Evolutionary conservation across 495 filamentous ascomycete species (phyloP).

Genomic region (Penicillium riverlandense): DNA sequence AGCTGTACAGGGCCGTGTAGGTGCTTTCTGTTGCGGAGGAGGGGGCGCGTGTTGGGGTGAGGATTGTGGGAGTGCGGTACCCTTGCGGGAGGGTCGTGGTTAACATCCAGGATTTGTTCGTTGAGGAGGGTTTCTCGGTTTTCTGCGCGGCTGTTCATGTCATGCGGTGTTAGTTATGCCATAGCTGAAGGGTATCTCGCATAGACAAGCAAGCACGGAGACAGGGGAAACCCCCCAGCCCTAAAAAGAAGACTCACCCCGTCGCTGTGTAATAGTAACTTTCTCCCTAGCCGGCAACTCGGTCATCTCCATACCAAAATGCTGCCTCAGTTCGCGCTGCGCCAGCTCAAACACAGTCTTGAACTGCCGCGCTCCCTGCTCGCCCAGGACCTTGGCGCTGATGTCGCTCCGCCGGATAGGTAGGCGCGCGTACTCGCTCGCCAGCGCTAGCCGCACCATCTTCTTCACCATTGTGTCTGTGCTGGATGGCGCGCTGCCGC

Average conservation of each 20-base stretch:
- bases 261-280: conserved; percentile 63
- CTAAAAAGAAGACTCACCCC: conserved; percentile 45
- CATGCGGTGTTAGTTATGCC: background rate
- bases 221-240: background rate
- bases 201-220: background rate
- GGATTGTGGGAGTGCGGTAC: conserved; percentile 58
- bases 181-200: background rate
- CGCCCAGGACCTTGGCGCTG: conserved; percentile 51
- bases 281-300: conserved; percentile 80
- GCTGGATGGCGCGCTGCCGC: conserved; percentile 28
- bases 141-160: conserved; percentile 48
- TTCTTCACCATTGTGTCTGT: conserved; percentile 75
- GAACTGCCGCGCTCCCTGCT: conserved; percentile 48
- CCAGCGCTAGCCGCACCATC: conserved; percentile 79
- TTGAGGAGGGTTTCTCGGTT: conserved; percentile 36
- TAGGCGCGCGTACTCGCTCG: conserved; percentile 78
- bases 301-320: conserved; percentile 81
- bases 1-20: conserved; percentile 74
- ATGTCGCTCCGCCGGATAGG: conserved; percentile 76
- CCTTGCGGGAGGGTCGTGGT: conserved; percentile 57
- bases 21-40: conserved; percentile 59
- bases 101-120: conserved; percentile 69
- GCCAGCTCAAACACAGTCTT: conserved; percentile 61
- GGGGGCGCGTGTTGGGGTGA: conserved; percentile 60
- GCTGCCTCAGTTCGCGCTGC: conserved; percentile 53